A percentile compares a stretch with the other conserved stretches of the same genome.
Evolutionary conservation across 129 eudicot genomes (phyloP).

Genomic region (Cynara cardunculus): DNA sequence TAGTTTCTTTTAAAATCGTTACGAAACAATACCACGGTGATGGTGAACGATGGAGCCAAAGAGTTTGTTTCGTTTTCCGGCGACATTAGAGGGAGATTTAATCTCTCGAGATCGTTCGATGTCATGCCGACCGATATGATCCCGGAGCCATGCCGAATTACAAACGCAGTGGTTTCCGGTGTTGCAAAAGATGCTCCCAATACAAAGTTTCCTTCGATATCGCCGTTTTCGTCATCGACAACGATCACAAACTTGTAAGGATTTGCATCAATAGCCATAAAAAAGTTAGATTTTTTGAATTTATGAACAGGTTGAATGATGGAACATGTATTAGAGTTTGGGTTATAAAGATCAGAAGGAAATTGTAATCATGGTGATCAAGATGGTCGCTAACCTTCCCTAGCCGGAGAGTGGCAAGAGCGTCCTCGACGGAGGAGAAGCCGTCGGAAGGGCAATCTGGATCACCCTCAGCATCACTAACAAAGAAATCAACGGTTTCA

Average conservation of each 20-base stretch:
- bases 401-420: slow-evolving; percentile 49
- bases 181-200: slow-evolving; percentile 63
- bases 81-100: slow-evolving; percentile 82
- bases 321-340: too few species aligned
- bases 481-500: slow-evolving; percentile 71
- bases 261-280: slow-evolving; percentile 11
- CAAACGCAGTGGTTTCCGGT: slow-evolving; percentile 52
- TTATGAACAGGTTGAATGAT: neutral
- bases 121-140: slow-evolving; percentile 89
- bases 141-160: slow-evolving; percentile 83
- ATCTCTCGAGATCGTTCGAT: slow-evolving; percentile 70
- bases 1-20: neutral
- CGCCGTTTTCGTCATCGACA: slow-evolving; percentile 61
- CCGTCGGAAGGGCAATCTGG: slow-evolving; percentile 92
- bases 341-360: neutral
- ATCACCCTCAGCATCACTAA: slow-evolving; percentile 92
- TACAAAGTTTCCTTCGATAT: slow-evolving; percentile 71
- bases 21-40: slow-evolving; percentile 69
- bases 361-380: neutral
- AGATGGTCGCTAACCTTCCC: slow-evolving; percentile 51
- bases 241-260: slow-evolving; percentile 70
- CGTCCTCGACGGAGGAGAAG: slow-evolving; percentile 67
- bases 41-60: slow-evolving; percentile 69
- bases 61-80: slow-evolving; percentile 74
- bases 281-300: neutral